Evolutionary conservation across 2,329 filamentous ascomycete species (phyloP), one percentile per base, ranked within the genome.

Genomic region (Colletotrichum sp.): DNA sequence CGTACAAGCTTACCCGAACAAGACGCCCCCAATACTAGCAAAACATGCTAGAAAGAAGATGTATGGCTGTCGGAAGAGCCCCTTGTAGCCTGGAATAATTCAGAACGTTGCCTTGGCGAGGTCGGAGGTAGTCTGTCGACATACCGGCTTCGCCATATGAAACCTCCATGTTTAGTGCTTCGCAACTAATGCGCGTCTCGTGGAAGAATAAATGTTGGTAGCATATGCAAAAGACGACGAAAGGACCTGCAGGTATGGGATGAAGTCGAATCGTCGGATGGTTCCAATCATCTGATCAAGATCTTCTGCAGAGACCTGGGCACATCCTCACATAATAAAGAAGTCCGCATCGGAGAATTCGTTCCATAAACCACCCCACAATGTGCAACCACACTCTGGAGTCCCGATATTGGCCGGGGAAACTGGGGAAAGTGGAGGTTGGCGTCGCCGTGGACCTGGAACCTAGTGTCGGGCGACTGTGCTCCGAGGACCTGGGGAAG

Each of bases 1-100:
- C 9, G 24, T 6, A 3, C 16, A 18, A 5, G 8, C 36, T 3
- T 67, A 72, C 69, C 62, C 62, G 49, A 72, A 67, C 6, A 72
- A 26, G 8, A 72, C 30, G 18, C 62, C 62, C 2, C 62, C 49
- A 13, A 72, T 72, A 13, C 69, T 72, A 24, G 69, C 62, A 18
- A 72, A 72, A 12, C 62, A 72, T 9, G 69, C 69, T 8, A 72
- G 24, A 21, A 72, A 72, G 32, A 67, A 67, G 21, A 72, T 72
- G 26, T 67, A 67, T 18, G 69, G 62, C 49, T 72, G 60, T 12
- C 34, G 44, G 1, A 44, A 21, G 15, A 72, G 69, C 32, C 69
- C 62, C 26, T 67, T 72, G 24, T 72, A 72, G 21, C 62, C 62
- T 72, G 13, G 5, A 13, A 26, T 30, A 1, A 18, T 30, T 62